phyloP scores from a whole-genome alignment of 2,329 filamentous ascomycete genomes.

The Fusarium sororula region DNA sequence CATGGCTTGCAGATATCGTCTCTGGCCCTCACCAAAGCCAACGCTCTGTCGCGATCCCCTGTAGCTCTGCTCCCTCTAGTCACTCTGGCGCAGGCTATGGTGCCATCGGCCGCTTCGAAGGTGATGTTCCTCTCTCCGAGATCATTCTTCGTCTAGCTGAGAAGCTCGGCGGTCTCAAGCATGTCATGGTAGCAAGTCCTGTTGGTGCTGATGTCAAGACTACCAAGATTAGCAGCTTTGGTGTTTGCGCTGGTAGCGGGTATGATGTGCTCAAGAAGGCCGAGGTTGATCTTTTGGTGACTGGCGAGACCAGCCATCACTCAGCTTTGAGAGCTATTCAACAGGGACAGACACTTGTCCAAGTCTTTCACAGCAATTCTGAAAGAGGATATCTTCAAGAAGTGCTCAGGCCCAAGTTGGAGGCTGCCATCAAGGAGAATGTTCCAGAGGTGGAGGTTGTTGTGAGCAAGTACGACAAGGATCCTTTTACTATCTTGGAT shows the following conservation, averaged over 20 bases:
- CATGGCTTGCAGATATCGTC: conserved; percentile 92
- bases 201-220: conserved; percentile 56
- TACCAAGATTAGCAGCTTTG: conserved; percentile 71
- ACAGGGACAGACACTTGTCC: conserved; percentile 82
- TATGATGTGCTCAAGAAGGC: conserved; percentile 76
- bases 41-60: conserved; percentile 57
- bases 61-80: conserved; percentile 52
- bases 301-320: conserved; percentile 93
- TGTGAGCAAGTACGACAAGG: conserved; percentile 81
- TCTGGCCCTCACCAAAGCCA: conserved; percentile 59
- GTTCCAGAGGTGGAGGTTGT: conserved; percentile 66
- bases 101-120: conserved; percentile 55
- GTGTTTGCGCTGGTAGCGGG: conserved; percentile 90
- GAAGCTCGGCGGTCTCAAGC: conserved; percentile 70
- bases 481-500: conserved; percentile 85
- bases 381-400: conserved; percentile 83
- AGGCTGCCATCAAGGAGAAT: conserved; percentile 64
- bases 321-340: conserved; percentile 88
- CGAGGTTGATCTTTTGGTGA: conserved; percentile 83
- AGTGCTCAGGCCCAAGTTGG: conserved; percentile 73
- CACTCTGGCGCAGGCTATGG: conserved; percentile 64
- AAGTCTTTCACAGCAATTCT: conserved; percentile 91
- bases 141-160: conserved; percentile 67
- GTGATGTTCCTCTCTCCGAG: conserved; percentile 51
- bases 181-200: conserved; percentile 60